Conservation (phyloP, 345 rosid genomes). For the Populus ilicifolia region DNA sequence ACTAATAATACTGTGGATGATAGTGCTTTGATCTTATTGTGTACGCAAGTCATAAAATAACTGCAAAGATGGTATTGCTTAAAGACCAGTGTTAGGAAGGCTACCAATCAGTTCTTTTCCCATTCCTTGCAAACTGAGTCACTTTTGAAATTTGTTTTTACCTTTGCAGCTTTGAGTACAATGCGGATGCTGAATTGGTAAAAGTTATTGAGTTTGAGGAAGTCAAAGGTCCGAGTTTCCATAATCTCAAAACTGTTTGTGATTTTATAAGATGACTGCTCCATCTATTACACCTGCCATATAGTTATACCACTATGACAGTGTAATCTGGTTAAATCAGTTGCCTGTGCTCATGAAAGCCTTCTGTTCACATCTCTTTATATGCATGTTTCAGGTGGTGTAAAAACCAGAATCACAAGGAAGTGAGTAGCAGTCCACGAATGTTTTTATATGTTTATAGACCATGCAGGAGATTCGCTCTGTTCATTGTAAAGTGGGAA, state of each 20-base stretch:
- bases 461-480: constrained; percentile 10
- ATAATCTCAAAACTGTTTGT: not conserved
- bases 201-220: constrained; percentile 80
- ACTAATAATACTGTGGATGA: not conserved
- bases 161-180: constrained; percentile 67
- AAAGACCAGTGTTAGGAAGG: not conserved
- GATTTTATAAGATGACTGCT: not conserved
- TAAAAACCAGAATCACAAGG: constrained; percentile 61
- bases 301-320: not conserved
- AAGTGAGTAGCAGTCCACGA: constrained; percentile 33
- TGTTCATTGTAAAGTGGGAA: constrained; percentile 24
- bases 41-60: not conserved
- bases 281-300: not conserved
- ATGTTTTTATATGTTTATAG: constrained; percentile 19
- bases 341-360: constrained; percentile 21
- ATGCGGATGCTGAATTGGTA: constrained; percentile 68
- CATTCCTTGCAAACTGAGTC: not conserved
- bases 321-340: not conserved
- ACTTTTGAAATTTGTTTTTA: not conserved
- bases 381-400: constrained; percentile 53
- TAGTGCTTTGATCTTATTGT: not conserved
- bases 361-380: not conserved
- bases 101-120: not conserved
- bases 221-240: constrained; percentile 55
- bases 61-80: not conserved